Conservation (phyloP, 441 rosid species). For the Eugenia klotzschiana region DNA sequence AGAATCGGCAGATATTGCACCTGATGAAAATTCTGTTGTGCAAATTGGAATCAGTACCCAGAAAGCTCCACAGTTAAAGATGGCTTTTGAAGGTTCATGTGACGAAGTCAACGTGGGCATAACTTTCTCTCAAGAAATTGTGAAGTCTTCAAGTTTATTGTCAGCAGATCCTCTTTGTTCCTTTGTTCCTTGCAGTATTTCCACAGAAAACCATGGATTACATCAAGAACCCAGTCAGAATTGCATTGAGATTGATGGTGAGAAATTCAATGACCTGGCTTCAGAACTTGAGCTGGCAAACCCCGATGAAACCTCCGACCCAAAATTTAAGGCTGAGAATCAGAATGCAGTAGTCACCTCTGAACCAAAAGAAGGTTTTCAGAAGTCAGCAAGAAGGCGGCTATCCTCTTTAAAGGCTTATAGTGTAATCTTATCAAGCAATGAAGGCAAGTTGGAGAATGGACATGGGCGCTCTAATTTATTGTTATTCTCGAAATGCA, state of each 20-base stretch:
- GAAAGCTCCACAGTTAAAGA: conserved; percentile 24
- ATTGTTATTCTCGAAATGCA: conserved; percentile 1
- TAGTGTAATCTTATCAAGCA: conserved; percentile 16
- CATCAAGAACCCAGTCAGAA: conserved; percentile 10
- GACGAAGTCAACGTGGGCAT: conserved; percentile 14
- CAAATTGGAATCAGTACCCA: conserved; percentile 11
- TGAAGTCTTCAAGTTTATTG: conserved; percentile 22
- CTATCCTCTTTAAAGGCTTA: conserved; percentile 22
- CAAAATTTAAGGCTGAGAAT: conserved; percentile 1
- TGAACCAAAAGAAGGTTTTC: conserved; percentile 4
- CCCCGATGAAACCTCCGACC: conserved; percentile 3
- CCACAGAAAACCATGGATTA: conserved; percentile 17
- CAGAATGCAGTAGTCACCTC: conserved; percentile 2
- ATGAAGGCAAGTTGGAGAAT: conserved; percentile 5
- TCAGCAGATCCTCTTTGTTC: conserved; percentile 59
- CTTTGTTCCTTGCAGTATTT: conserved; percentile 55
- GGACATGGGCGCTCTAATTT: conserved; percentile 1
- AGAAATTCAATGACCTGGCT: conserved; percentile 6
- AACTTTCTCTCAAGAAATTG: conserved; percentile 26
- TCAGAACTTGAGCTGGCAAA: conserved; percentile 8
- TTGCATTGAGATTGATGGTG: conserved; percentile 12
- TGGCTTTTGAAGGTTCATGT: conserved; percentile 15
- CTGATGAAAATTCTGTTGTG: conserved; percentile 38
- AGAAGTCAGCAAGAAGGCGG: conserved; percentile 17
- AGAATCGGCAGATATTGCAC: conserved; percentile 45